Percentiles rank a stretch among this genome's conserved stretches.
phyloP scores from a whole-genome alignment of 2,329 filamentous ascomycete species.

The Passalora sequoiae region DNA sequence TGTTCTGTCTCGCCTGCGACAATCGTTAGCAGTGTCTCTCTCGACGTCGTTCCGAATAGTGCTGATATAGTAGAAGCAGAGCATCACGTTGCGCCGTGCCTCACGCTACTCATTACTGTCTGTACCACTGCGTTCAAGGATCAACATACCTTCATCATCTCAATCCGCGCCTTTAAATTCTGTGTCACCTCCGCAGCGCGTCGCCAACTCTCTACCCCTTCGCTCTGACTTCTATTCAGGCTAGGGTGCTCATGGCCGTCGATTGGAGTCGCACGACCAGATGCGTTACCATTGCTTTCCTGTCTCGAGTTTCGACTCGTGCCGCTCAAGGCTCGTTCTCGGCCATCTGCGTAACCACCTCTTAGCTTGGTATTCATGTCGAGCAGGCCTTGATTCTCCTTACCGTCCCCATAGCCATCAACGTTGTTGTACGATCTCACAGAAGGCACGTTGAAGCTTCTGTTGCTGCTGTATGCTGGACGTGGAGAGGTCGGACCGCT shows the following conservation, averaged over 20 bases:
- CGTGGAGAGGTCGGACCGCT: conserved; percentile 15
- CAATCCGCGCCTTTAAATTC: conserved; percentile 92
- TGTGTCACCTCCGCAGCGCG: conserved; percentile 95
- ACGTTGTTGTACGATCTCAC: conserved; percentile 16
- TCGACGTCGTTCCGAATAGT: too few species aligned
- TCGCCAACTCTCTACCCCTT: conserved; percentile 88
- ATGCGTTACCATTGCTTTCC: conserved; percentile 23
- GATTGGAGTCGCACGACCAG: conserved; percentile 46
- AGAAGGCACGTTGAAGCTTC: conserved; percentile 22
- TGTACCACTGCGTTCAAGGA: too few species aligned
- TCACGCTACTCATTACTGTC: conserved; percentile 21
- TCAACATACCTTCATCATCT: conserved; percentile 97
- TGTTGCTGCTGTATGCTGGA: conserved; percentile 20
- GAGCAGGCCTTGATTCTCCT: conserved; percentile 39
- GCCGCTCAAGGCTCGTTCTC: conserved; percentile 8
- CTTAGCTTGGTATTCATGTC: conserved; percentile 21
- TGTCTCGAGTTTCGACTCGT: conserved; percentile 15
- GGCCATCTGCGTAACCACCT: conserved; percentile 15
- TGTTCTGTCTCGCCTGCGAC: conserved; percentile 18
- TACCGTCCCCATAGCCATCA: conserved; percentile 37
- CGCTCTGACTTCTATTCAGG: conserved; percentile 28
- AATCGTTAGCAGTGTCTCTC: background rate
- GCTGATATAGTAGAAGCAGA: too few species aligned
- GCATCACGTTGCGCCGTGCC: background rate
- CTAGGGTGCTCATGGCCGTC: conserved; percentile 9